Evolutionary conservation across 331 rosid genomes (phyloP), one percentile per base, ranked within the genome.

Genomic region (Quercus lobata): DNA sequence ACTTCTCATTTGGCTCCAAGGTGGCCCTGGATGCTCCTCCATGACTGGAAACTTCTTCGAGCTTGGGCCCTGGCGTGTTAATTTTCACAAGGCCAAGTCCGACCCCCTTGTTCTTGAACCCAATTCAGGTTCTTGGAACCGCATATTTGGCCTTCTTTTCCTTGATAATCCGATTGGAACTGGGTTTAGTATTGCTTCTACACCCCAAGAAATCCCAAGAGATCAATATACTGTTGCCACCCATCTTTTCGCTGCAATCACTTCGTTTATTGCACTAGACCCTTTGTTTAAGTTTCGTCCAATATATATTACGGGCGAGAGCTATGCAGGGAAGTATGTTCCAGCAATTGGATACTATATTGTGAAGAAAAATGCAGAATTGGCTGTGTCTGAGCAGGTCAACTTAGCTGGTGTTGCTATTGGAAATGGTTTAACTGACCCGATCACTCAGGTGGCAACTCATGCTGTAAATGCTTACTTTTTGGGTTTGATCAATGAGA

Each of bases 141-240:
- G 88, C 29, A 73, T 80, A 6, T 92, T 92, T n/a, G 97, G 90
- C 37, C 81, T 90, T 22, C 68, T 88, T 19, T 92, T 92, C 49
- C 90, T 92, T 3, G 94, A 90, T 29, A 92, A 46, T 18, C 97
- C 97, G 4, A 85, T 92, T 4, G 97, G 94, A 72, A 79, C 94
- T 4, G 91, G 97, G 1, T 92, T 90, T 69, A 90, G 97, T 65
- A 73, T 92, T 4, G 92, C 94, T 1, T 35, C 94, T 6, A 76
- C 76, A 0, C 62, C 68, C 24, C 46, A 83, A 53, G 97, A 90
- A 66, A 92, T 92, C 60, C 97, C 91, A 10, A 87, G 41, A 0
- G 79, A 87, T 73, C 94, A 92, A 78, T 2, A 5, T 56, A 53
- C 73, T 0, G 91, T 90, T 1, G 92, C 91, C 10, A 75, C 80